Evolutionary conservation across 2,329 filamentous ascomycete species (phyloP), one percentile per base, ranked within the genome.

Genomic region (Diplodia seriata): DNA sequence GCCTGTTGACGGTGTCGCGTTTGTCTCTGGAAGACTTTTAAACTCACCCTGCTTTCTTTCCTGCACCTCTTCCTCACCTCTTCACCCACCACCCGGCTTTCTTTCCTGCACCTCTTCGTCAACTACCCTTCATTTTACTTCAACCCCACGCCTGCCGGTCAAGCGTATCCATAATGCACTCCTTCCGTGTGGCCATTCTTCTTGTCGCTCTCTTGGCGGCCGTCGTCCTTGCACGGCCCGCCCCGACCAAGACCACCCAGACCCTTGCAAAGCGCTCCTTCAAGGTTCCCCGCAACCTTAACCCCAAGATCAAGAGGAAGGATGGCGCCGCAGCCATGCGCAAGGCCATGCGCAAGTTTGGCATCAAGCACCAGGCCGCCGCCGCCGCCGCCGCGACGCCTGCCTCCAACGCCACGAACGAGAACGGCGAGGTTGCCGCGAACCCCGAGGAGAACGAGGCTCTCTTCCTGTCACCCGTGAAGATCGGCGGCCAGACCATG

Each of bases 381-480:
- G 40, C 75, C 8, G 40, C 75, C 85, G 63, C 73, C 82, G 62
- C 81, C 79, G 38, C 77, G 31, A 54, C 68, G 23, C 66, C 51
- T 33, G 55, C 36, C 29, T 53, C 63, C 11, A 67, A 61, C 14
- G 54, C 59, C 12, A 66, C 66, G 36, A 82, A 77, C 20, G 83
- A 77, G 40, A 51, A 26, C 12, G 90, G 90, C 57, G 78, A 84
- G 50, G 91, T 92, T 64, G 81, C 86, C 36, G 88, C 89, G 64
- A 89, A 86, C 33, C 87, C 89, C 14, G 86, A 89, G 70, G 79
- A 85, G 54, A 87, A 89, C 72, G 90, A 91, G 73, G 83, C 86
- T 57, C 87, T 92, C 69, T 94, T 91, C 73, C 84, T 94, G 14
- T 86, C 88, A 0, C 89, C 89, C 0, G 87, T 92, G 64, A 84